Evolutionary conservation across 2,329 filamentous ascomycete genomes (phyloP).

Genomic region (Scleromitrula shiraiana): DNA sequence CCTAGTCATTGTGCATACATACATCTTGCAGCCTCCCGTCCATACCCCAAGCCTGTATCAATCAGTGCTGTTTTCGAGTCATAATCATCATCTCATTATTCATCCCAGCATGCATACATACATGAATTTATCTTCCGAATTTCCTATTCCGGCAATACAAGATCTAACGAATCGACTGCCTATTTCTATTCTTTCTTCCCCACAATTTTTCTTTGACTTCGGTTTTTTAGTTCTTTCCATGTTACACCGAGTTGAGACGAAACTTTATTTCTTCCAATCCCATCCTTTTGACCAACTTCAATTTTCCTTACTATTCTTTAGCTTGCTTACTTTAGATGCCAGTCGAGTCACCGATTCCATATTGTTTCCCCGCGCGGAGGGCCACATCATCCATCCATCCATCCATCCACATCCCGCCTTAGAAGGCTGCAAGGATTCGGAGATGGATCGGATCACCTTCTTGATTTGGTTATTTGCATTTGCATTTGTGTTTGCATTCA

Average conservation of each 20-base stretch:
- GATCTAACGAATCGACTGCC: too few species aligned
- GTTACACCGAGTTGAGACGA: constrained; percentile 7
- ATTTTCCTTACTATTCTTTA: too few species aligned
- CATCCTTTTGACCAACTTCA: constrained; percentile 3
- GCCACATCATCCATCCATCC: not conserved
- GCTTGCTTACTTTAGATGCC: too few species aligned
- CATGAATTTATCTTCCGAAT: not conserved
- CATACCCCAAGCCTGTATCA: not conserved
- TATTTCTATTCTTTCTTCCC: not conserved
- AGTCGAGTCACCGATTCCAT: too few species aligned
- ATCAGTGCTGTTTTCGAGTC: not conserved
- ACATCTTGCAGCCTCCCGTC: constrained; percentile 1
- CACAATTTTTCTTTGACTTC: constrained; percentile 1
- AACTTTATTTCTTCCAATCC: not conserved
- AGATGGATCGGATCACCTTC: not conserved
- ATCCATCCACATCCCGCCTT: not conserved
- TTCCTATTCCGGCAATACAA: constrained; percentile 2
- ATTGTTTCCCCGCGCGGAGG: not conserved
- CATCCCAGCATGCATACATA: too few species aligned
- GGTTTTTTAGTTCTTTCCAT: too few species aligned
- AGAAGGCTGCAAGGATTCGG: constrained; percentile 3
- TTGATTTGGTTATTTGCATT: constrained; percentile 1
- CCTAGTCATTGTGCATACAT: too few species aligned
- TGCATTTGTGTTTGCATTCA: not conserved
- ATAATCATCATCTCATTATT: too few species aligned